Evolutionary conservation across 768 basidiomycete genomes (phyloP).

Genomic region (Leccinum longicurvipes): DNA sequence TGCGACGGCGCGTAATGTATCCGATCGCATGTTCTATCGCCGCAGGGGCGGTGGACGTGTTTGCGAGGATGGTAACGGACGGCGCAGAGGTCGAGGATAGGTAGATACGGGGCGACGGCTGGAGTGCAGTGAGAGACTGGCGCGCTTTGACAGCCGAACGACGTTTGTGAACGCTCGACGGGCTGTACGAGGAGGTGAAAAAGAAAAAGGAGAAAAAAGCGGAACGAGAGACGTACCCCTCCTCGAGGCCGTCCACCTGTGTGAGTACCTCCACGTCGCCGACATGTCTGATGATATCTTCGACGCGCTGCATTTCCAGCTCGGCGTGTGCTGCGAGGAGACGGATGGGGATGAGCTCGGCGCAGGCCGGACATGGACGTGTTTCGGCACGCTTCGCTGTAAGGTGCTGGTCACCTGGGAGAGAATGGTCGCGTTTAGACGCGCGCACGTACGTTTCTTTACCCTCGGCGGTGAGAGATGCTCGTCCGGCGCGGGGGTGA

Average conservation of each 20-base stretch:
- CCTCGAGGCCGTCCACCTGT: constrained; percentile 46
- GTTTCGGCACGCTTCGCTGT: constrained; percentile 74
- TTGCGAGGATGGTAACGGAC: constrained; percentile 12
- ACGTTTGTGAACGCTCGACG: constrained; percentile 21
- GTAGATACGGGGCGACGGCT: constrained; percentile 25
- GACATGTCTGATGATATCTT: constrained; percentile 60
- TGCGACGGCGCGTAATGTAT: constrained; percentile 64
- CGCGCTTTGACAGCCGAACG: constrained; percentile 47
- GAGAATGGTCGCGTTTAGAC: not conserved
- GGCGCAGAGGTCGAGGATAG: constrained; percentile 15
- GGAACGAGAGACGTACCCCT: constrained; percentile 42
- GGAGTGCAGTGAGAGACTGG: constrained; percentile 32
- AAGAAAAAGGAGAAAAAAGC: not conserved
- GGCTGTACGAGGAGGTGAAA: constrained; percentile 27
- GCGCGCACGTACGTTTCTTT: constrained; percentile 47
- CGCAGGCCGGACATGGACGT: constrained; percentile 69
- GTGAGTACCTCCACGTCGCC: constrained; percentile 58
- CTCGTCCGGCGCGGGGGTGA: constrained; percentile 34
- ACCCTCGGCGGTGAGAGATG: constrained; percentile 31
- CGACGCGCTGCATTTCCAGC: constrained; percentile 66
- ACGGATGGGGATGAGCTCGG: constrained; percentile 68
- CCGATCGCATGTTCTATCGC: constrained; percentile 54
- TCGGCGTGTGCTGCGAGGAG: constrained; percentile 62
- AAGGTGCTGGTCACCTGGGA: not conserved
- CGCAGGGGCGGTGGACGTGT: constrained; percentile 22